Base-by-base conservation (phyloP, 176 grass and related monocot species). In the Avena sativa region DNA sequence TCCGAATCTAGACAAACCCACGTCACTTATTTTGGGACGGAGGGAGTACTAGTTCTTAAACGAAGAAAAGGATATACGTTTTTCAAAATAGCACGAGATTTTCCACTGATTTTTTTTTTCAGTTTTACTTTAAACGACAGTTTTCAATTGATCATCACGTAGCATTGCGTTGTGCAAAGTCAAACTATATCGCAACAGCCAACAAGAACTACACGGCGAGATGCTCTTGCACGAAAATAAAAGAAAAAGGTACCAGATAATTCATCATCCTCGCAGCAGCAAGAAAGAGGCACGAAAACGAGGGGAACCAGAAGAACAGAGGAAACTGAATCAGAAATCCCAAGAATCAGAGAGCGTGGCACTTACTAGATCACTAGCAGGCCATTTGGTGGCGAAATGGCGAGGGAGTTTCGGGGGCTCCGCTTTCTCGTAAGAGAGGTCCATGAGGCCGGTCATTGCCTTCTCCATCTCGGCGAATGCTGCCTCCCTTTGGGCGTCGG, bases 381-480 rank as follows among this genome's bases (percentile, higher is more conserved):
- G 65, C 85, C 66, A 87, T 74, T 47, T 79, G 17, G 80, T 87
- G 43, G 80, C 34, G 34, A 87, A 87, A 15, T 74, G 80, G 32
- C 21, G 14, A 58, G 85, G 89, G 48, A 87, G 80, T 68, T 74
- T 64, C 21, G 73, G 79, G 16, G 55, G 73, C 74, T 83, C 61
- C 48, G 8, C 9, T 66, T 79, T 74, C n/a, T 51, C 11, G 81
- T 79, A 74, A 25, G 65, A 26, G 80, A 84, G 46, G 52, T 91
- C 67, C 85, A 87, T 65, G 80, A 90, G 85, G 16, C 84, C 84
- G n/a, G 85, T 59, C 53, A 90, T 83, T 28, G 74, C 85, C 57
- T 79, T 47, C 74, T 84, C 80, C 85, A 87, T 80, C 74, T 80
- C 69, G 56, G 30, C 47, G 56, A 87, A 90, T 6, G 47, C 64